Base-by-base conservation (phyloP, 1,139 yeast species). In the Kluyveromyces sp. region DNA sequence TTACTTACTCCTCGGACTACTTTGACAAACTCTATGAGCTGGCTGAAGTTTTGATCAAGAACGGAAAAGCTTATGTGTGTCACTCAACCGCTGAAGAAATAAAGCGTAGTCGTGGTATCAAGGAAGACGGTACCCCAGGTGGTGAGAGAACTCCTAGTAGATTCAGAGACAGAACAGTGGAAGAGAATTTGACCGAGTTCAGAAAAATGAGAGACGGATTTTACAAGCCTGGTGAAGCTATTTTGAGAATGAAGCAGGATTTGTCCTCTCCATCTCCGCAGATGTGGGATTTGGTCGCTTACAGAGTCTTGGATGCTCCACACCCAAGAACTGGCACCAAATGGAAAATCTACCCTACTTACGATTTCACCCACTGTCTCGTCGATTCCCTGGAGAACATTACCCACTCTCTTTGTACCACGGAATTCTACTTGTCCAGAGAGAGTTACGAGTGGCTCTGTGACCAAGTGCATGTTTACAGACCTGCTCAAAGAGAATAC, bases 241-340 rank as follows among this genome's bases (percentile, higher is more conserved):
- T 89, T 3, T 73, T 94, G 61, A 81, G 99, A 69, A 92, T 94
- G 98, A 92, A 92, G 65, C 96, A 87, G 72, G 95, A 92, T 63
- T 70, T 92, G 51, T 64, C 67, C n/a, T 84, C 94, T 32, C 95
- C 96, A 52, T 85, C 87, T 54, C 98, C 98, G 17, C 98, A 92
- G 69, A 94, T 94, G 98, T 94, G 99, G 98, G 99, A 94, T 67
- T 76, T 92, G 55, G 94, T 92, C 48, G 98, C 98, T n/a, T 94
- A 94, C 69, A 79, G 99, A 65, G 96, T 94, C 6, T 73, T 94
- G 56, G 74, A 89, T 56, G 89, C 95, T 19, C 78, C 87, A 25
- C 98, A 94, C 67, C 95, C 92, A 66, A 82, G 98, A 68, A 92
- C 98, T 13, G 98, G 97, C 45, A 82, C 78, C 62, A 84, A 84